Conservation (phyloP, 192 early-diverging fungal genomes). For the Backusella luteola region DNA sequence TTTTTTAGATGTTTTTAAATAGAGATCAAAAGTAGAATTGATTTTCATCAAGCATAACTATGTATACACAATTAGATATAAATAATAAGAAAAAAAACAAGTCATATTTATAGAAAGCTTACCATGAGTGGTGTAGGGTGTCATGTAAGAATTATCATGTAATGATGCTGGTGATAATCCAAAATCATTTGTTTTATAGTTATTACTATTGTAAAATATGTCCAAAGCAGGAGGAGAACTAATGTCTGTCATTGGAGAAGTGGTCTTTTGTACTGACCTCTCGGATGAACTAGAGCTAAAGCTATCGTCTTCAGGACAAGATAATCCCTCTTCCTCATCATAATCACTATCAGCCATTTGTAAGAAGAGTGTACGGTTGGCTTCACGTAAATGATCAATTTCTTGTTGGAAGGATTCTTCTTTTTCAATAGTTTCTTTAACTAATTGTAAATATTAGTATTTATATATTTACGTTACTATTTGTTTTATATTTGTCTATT, state of each 20-base stretch:
- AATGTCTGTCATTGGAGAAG: neutral
- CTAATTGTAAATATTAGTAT: slow-evolving; percentile 22
- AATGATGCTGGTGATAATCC: neutral
- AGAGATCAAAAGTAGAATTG: slow-evolving; percentile 1
- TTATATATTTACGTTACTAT: slow-evolving; percentile 37
- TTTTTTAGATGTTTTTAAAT: neutral
- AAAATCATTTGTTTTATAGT: neutral
- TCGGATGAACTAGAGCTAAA: neutral
- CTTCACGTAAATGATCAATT: slow-evolving; percentile 23
- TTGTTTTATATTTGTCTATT: neutral
- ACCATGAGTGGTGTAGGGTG: neutral
- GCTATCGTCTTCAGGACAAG: neutral
- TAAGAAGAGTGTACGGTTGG: slow-evolving; percentile 8
- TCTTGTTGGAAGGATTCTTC: slow-evolving; percentile 31
- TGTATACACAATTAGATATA: neutral
- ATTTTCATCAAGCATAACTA: neutral
- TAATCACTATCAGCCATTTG: slow-evolving; percentile 9
- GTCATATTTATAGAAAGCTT: neutral
- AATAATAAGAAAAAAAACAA: neutral
- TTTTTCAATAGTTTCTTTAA: slow-evolving; percentile 29
- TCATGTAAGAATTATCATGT: neutral
- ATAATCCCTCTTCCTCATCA: slow-evolving; percentile 6
- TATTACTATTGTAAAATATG: neutral
- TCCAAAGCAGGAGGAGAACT: neutral
- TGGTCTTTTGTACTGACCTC: neutral